phyloP scores from a whole-genome alignment of 345 rosid species.

The thale cress (Arabidopsis thaliana) region TAIR10.1 NC_003076.8:643001-643500 shows the following conservation, averaged over 20 bases:
- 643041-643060: slow-evolving; percentile 87
- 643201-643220: slow-evolving; percentile 17
- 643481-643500: slow-evolving; percentile 94
- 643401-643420: slow-evolving; percentile 97
- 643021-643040: slow-evolving; percentile 96
- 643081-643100: slow-evolving; percentile 85
- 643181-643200: slow-evolving; percentile 66
- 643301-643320: not conserved
- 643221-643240: slow-evolving; percentile 6
- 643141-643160: slow-evolving; percentile 98
- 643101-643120: slow-evolving; percentile 90
- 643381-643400: slow-evolving; percentile 83
- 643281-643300: not conserved
- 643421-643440: slow-evolving; percentile 90
- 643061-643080: slow-evolving; percentile 82
- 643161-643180: slow-evolving; percentile 96
- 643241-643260: not conserved
- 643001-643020: slow-evolving; percentile 98
- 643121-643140: slow-evolving; percentile 78
- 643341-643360: slow-evolving; percentile 22
- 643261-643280: slow-evolving; percentile 5
- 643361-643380: slow-evolving; percentile 82
- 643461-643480: slow-evolving; percentile 96
- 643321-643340: not conserved
- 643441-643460: slow-evolving; percentile 91